Percentiles rank a stretch among this genome's conserved stretches.
These are phyloP conservation scores for Metschnikowia arizonensis DNA, from an alignment of 805 yeast genomes.

Conservation along the genomic window DNA sequence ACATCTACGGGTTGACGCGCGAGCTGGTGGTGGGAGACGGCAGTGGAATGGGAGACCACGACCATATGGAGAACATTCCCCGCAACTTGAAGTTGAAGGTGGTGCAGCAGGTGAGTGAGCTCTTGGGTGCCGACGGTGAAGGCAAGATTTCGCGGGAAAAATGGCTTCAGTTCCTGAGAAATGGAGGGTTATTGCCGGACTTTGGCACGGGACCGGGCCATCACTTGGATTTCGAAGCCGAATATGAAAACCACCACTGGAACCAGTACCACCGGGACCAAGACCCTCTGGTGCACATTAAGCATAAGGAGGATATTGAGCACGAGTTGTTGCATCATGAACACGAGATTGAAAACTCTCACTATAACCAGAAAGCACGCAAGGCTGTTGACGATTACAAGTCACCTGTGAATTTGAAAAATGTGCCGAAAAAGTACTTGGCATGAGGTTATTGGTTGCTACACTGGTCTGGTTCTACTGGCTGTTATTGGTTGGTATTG, in stretches of 20 bases:
- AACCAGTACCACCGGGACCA: conserved; percentile 65
- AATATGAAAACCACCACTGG: conserved; percentile 96
- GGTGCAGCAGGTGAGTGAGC: conserved; percentile 46
- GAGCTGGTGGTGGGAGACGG: conserved; percentile 80
- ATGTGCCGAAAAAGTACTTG: conserved; percentile 17
- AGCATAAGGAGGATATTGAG: conserved; percentile 86
- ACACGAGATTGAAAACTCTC: conserved; percentile 69
- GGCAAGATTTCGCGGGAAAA: conserved; percentile 63
- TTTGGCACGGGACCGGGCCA: conserved; percentile 93
- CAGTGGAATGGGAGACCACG: conserved; percentile 82
- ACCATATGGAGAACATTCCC: conserved; percentile 47
- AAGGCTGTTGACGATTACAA: conserved; percentile 26
- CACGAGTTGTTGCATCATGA: conserved; percentile 83
- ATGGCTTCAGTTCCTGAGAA: conserved; percentile 56
- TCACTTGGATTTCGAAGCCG: conserved; percentile 88
- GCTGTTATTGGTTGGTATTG: too few relatives aligned
- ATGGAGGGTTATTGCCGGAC: conserved; percentile 80
- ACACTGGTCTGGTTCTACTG: too few relatives aligned
- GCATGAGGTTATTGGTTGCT: too few relatives aligned
- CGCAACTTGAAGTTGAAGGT: conserved; percentile 55
- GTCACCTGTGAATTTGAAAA: conserved; percentile 23
- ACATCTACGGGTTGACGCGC: conserved; percentile 75
- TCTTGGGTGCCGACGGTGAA: conserved; percentile 66
- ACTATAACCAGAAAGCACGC: conserved; percentile 30
- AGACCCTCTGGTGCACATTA: conserved; percentile 77